Conservation (phyloP, 805 yeast genomes). For the Kluyveromyces aestuarii region DNA sequence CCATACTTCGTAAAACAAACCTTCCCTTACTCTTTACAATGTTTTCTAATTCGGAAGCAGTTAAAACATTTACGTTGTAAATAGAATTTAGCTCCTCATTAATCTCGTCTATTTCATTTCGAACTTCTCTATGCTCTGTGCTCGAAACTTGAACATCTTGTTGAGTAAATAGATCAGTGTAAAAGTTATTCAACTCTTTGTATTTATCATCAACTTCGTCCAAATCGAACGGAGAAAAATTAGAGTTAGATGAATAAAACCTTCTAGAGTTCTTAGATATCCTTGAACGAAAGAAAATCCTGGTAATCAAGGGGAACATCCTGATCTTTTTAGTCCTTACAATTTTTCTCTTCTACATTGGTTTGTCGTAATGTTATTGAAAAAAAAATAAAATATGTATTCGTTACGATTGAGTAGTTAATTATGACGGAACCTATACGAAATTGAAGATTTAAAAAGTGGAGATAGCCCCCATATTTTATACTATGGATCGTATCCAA, state of each 20-base stretch:
- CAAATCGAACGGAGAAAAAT: slow-evolving; percentile 14
- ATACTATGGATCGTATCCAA: slow-evolving; percentile 23
- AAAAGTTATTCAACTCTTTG: slow-evolving; percentile 28
- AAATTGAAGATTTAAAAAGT: too few species aligned
- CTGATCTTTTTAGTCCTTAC: too few species aligned
- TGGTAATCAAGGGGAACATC: background rate
- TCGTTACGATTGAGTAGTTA: too few species aligned
- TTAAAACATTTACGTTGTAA: slow-evolving; percentile 10
- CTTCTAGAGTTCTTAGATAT: background rate
- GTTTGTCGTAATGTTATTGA: too few species aligned
- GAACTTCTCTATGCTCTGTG: background rate
- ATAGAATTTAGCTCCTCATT: slow-evolving; percentile 27
- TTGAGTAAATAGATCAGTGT: slow-evolving; percentile 28
- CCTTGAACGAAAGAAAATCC: background rate
- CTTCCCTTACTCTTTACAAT: slow-evolving; percentile 38
- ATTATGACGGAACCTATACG: too few species aligned
- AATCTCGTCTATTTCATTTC: slow-evolving; percentile 26
- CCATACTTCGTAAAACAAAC: slow-evolving; percentile 41
- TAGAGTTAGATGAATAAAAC: background rate
- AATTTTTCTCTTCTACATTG: too few species aligned
- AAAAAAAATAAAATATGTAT: too few species aligned
- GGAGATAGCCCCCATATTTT: too few species aligned
- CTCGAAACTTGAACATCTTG: background rate
- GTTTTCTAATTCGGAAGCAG: slow-evolving; percentile 14
- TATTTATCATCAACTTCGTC: slow-evolving; percentile 18